These are phyloP conservation scores for Nicotiana rustica DNA, from an alignment of 305 asterid species.

Conservation along the genomic window DNA sequence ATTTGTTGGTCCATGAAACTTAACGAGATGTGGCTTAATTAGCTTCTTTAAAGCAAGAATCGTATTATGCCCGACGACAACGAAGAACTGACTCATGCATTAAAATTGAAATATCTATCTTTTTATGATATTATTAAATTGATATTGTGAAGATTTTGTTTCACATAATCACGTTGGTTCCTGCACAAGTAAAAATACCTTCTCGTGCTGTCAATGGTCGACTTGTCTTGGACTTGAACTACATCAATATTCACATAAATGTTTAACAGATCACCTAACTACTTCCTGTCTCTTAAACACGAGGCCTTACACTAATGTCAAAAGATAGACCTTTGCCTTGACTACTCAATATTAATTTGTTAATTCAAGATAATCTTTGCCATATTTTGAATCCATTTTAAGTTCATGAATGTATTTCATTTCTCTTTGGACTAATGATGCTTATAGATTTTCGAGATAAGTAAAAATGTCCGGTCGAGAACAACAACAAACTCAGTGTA, in stretches of 20 bases:
- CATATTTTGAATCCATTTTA: not conserved
- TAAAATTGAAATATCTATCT: not conserved
- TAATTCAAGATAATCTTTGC: not conserved
- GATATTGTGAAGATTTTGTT: conserved; percentile 37
- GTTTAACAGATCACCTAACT: not conserved
- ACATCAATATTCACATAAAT: conserved; percentile 8
- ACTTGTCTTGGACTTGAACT: conserved; percentile 1
- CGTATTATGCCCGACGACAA: not conserved
- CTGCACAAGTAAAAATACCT: conserved; percentile 33
- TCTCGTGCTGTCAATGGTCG: conserved; percentile 49
- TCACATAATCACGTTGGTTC: not conserved
- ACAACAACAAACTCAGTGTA: no score
- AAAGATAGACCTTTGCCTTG: no score
- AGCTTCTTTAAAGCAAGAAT: not conserved
- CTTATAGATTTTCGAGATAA: not conserved
- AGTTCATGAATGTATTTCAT: not conserved
- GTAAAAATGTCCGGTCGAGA: not conserved
- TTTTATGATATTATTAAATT: not conserved
- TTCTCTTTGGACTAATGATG: not conserved
- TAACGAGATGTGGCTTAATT: no score
- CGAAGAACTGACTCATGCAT: not conserved
- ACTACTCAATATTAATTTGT: not conserved
- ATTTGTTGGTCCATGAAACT: no score
- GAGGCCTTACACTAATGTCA: no score
- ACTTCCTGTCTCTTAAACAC: not conserved